Evolutionary conservation across 2,329 filamentous ascomycete genomes (phyloP), one percentile per base, ranked within the genome.

Genomic region (Colletotrichum spaethianum): DNA sequence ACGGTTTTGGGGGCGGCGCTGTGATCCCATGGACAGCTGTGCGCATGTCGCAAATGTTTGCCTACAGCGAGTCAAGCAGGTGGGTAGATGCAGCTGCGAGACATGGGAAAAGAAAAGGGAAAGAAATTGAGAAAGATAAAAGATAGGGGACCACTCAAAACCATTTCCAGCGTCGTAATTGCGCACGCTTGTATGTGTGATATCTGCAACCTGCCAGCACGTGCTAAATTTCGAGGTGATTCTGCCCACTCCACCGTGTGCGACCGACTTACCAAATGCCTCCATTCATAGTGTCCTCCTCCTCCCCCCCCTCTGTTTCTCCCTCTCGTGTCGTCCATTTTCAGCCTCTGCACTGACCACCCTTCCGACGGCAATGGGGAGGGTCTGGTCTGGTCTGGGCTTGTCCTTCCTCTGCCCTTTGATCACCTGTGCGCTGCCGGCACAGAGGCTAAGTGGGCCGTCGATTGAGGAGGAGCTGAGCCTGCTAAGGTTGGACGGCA

Each of bases 301-400:
- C 2, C n/a, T 23, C 23, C 60, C 31, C 23, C 36, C 33, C 18
- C 12, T 38, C 31, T 42, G 2, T 33, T 28, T 38, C 11, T 36
- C 16, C 50, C 60, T 50, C 20, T 16, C 12, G 31, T 33, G 36
- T n/a, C 55, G 55, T 28, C 48, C 26, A 46, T 46, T 26, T 63
- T 53, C 69, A 69, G 65, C 65, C 52, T 53, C 59, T 69, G 57
- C 63, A 67, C 57, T 62, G 63, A 62, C 63, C 68, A 67, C 50
- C 63, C 36, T 20, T n/a, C n/a, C 33, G 44, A 42, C 67, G n/a
- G 36, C 26, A 52, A 16, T 53, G 23, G 23, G 20, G 3, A 16
- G 26, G 61, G 28, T 67, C 55, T 57, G 61, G 33, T 63, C 11
- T 31, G 33, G 56, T 36, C 64, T 53, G 36, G 55, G 26, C 28